Evolutionary conservation across 805 yeast genomes (phyloP).

Genomic region (Candida parachauliodes): DNA sequence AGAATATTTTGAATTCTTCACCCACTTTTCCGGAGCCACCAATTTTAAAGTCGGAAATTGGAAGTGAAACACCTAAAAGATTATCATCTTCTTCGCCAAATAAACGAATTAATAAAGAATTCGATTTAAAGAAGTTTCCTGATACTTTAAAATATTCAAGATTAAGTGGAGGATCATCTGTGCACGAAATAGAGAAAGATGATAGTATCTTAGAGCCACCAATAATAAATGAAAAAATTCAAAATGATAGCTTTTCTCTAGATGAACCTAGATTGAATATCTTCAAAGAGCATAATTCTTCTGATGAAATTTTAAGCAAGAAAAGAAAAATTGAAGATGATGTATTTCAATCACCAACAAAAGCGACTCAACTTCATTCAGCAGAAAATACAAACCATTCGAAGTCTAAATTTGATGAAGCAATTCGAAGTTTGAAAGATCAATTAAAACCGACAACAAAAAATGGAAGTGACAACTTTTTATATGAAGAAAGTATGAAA

Average conservation of each 20-base stretch:
- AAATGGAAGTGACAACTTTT: background rate
- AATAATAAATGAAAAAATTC: slow-evolving; percentile 9
- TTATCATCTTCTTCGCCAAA: background rate
- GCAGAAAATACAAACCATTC: slow-evolving; percentile 9
- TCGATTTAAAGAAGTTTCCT: slow-evolving; percentile 39
- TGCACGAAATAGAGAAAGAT: slow-evolving; percentile 22
- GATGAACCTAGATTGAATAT: slow-evolving; percentile 20
- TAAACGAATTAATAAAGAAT: slow-evolving; percentile 7
- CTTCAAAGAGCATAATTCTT: slow-evolving; percentile 6
- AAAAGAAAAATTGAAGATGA: slow-evolving; percentile 18
- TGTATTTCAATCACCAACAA: slow-evolving; percentile 20
- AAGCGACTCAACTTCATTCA: background rate
- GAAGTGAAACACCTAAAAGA: slow-evolving; percentile 9
- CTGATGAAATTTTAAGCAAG: slow-evolving; percentile 2
- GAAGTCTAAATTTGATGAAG: slow-evolving; percentile 31
- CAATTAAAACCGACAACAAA: slow-evolving; percentile 4
- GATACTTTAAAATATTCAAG: slow-evolving; percentile 42
- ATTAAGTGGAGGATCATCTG: slow-evolving; percentile 12
- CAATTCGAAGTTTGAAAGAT: slow-evolving; percentile 9
- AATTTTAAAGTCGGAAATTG: slow-evolving; percentile 34
- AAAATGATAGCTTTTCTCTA: slow-evolving; percentile 7
- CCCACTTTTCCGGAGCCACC: slow-evolving; percentile 46
- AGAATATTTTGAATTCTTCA: slow-evolving; percentile 35
- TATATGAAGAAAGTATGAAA: slow-evolving; percentile 2
- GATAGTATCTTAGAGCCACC: slow-evolving; percentile 32